phyloP scores from a whole-genome alignment of 129 eudicot genomes.

The Artemisia argyi region DNA sequence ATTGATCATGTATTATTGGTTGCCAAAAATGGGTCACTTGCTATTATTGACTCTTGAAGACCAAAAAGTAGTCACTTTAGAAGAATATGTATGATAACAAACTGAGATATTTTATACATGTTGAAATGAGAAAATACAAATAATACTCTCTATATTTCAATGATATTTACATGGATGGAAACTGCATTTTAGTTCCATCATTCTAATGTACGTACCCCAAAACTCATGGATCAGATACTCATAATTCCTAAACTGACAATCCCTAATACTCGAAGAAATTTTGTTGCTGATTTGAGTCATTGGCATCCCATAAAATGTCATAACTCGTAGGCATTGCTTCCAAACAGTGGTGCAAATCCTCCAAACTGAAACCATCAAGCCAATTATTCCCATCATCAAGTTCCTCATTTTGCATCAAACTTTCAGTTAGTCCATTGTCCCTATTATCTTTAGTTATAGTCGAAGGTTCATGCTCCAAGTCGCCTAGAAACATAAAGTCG shows the following conservation, averaged over 20 bases:
- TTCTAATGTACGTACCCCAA: not conserved
- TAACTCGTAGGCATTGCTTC: constrained; percentile 30
- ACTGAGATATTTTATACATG: no score
- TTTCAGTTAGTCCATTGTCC: not conserved
- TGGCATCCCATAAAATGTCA: constrained; percentile 21
- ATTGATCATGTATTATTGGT: no score
- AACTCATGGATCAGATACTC: not conserved
- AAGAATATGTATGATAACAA: no score
- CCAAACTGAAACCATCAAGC: constrained; percentile 31
- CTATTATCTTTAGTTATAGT: not conserved
- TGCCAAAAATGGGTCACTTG: no score
- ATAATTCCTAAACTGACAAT: constrained; percentile 2
- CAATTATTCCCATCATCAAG: constrained; percentile 26
- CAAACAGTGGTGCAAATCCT: constrained; percentile 26
- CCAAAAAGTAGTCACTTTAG: no score
- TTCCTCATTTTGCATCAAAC: constrained; percentile 9
- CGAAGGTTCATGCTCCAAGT: not conserved
- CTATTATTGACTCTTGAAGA: no score
- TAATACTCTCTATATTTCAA: no score
- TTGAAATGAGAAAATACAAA: no score
- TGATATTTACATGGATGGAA: constrained; percentile 9
- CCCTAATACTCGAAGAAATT: constrained; percentile 2
- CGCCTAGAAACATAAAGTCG: not conserved
- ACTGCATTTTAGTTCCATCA: not conserved
- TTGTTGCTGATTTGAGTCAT: constrained; percentile 14